Conservation (phyloP, 257 asterid species). For the Cinchona pubescens region DNA sequence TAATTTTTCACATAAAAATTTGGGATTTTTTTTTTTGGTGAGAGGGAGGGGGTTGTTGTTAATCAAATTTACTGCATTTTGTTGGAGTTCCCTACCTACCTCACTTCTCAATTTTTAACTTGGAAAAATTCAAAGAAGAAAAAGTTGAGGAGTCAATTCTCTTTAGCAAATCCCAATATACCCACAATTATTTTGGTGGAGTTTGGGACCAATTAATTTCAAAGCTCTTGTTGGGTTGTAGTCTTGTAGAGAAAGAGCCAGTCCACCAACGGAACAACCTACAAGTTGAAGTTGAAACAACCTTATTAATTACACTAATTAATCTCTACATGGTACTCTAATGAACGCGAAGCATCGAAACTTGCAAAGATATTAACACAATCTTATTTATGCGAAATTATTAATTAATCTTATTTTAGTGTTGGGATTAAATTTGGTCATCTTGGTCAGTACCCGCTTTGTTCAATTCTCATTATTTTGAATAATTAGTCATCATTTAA, state of each 20-base stretch:
- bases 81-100: slow-evolving; percentile 9
- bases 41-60: too few species aligned
- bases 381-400: not conserved
- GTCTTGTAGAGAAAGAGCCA: slow-evolving; percentile 9
- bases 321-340: too few species aligned
- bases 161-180: slow-evolving; percentile 8
- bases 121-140: not conserved
- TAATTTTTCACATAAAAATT: too few species aligned
- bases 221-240: not conserved
- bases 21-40: too few species aligned
- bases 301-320: not conserved
- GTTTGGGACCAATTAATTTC: not conserved
- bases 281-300: slow-evolving; percentile 1
- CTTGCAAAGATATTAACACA: not conserved
- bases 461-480: too few species aligned
- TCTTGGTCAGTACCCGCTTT: not conserved
- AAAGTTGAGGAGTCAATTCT: slow-evolving; percentile 8
- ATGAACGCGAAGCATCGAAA: too few species aligned
- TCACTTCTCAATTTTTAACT: not conserved
- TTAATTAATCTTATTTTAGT: too few species aligned
- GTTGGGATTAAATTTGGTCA: not conserved
- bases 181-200: not conserved
- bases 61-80: not conserved
- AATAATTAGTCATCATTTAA: too few species aligned
- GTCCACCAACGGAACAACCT: not conserved